Conservation (phyloP, 768 basidiomycete genomes). For the Auricularia cornea region DNA sequence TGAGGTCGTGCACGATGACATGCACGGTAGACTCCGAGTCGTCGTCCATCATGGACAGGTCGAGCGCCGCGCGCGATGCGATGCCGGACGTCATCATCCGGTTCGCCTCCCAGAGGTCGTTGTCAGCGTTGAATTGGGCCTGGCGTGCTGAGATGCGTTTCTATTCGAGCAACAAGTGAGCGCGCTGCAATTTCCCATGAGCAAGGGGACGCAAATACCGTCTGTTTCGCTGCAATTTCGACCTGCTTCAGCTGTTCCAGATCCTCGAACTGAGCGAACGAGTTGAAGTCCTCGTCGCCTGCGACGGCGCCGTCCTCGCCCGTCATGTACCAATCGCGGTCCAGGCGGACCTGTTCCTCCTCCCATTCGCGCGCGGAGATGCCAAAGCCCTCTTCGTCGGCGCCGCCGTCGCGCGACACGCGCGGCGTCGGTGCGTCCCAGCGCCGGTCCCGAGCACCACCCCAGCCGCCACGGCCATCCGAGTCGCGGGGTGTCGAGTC, state of each 20-base stretch:
- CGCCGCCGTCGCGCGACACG: constrained; percentile 54
- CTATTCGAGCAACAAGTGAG: constrained; percentile 23
- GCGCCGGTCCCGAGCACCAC: constrained; percentile 37
- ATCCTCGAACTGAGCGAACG: constrained; percentile 89
- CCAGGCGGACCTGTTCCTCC: constrained; percentile 85
- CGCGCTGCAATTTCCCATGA: background rate
- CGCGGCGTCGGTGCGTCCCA: constrained; percentile 88
- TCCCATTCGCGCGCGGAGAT: constrained; percentile 90
- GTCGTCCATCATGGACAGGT: constrained; percentile 85
- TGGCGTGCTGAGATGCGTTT: constrained; percentile 90
- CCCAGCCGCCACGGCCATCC: constrained; percentile 51
- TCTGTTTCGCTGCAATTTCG: constrained; percentile 69
- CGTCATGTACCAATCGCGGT: constrained; percentile 94
- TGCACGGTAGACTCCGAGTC: constrained; percentile 95
- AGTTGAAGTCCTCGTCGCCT: constrained; percentile 88
- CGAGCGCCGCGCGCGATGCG: constrained; percentile 75
- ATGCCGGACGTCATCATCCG: constrained; percentile 96
- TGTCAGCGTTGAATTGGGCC: constrained; percentile 99
- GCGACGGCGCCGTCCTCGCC: constrained; percentile 82
- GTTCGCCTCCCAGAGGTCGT: constrained; percentile 97
- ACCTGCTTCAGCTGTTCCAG: constrained; percentile 57
- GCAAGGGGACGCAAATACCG: constrained; percentile 39
- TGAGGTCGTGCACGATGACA: constrained; percentile 94
- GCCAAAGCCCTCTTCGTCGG: constrained; percentile 58
- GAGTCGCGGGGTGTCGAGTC: constrained; percentile 79